Conservation (phyloP, 2,329 filamentous ascomycete species). For the Ophiognomonia clavigignenti-juglandacearum region DNA sequence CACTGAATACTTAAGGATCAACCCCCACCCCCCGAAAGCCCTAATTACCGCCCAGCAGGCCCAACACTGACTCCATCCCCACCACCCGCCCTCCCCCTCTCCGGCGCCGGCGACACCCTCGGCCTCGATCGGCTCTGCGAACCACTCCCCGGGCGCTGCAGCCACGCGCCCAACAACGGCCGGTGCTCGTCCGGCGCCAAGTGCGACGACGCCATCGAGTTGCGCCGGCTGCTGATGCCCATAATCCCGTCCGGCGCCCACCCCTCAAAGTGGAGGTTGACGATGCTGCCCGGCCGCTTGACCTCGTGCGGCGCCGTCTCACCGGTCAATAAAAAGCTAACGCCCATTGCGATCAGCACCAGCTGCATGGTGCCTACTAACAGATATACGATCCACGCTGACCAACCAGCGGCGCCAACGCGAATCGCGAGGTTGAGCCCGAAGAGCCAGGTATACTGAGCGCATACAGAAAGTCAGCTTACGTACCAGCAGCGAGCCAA, state of each 20-base stretch:
- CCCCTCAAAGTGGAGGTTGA: constrained; percentile 6
- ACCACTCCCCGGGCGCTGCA: no score
- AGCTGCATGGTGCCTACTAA: constrained; percentile 20
- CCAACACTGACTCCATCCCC: no score
- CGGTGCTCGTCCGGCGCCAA: constrained; percentile 10
- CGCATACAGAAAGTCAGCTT: no score
- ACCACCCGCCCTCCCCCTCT: no score
- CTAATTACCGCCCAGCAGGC: no score
- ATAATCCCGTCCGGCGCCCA: no score
- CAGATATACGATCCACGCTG: constrained; percentile 19
- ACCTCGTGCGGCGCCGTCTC: constrained; percentile 4
- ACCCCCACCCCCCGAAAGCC: no score
- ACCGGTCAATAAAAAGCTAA: constrained; percentile 16
- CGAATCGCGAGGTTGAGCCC: constrained; percentile 17
- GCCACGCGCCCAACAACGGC: no score
- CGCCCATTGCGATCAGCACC: constrained; percentile 17
- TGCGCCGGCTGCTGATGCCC: neutral
- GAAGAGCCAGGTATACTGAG: constrained; percentile 25
- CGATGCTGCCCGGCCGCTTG: neutral
- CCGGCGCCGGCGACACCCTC: no score
- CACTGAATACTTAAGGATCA: no score
- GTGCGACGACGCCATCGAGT: constrained; percentile 6
- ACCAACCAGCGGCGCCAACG: constrained; percentile 18
- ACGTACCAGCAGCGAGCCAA: no score
- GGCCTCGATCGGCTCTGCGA: no score